Evolutionary conservation across 805 yeast species (phyloP).

Genomic region (Kodamaea nitidulidarum): DNA sequence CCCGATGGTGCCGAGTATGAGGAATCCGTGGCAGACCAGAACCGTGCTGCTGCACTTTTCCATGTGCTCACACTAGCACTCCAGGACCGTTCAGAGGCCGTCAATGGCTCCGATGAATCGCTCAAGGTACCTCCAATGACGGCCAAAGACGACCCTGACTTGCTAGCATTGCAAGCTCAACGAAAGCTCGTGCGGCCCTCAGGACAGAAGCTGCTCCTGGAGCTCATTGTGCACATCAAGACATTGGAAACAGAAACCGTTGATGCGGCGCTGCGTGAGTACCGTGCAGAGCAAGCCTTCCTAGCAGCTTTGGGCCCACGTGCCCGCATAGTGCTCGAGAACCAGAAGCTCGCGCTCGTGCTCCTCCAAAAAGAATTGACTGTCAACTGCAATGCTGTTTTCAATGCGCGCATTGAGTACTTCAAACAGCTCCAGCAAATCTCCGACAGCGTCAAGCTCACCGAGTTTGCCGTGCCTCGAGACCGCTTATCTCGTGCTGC

Average conservation of each 20-base stretch:
- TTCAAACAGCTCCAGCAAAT: slow-evolving; percentile 80
- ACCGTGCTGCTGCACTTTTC: slow-evolving; percentile 55
- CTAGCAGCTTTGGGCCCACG: slow-evolving; percentile 18
- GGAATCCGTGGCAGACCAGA: slow-evolving; percentile 71
- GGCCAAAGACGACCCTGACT: background rate
- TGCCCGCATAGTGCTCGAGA: slow-evolving; percentile 33
- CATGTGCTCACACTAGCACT: slow-evolving; percentile 46
- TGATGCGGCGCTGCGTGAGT: slow-evolving; percentile 11
- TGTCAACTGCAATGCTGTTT: slow-evolving; percentile 56
- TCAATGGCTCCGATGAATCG: slow-evolving; percentile 31
- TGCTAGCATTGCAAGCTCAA: background rate
- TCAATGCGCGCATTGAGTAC: slow-evolving; percentile 77
- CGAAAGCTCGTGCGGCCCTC: slow-evolving; percentile 6
- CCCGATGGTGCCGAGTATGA: slow-evolving; percentile 79
- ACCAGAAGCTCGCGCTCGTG: slow-evolving; percentile 40
- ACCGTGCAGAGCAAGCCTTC: slow-evolving; percentile 18
- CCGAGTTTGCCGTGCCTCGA: slow-evolving; percentile 29
- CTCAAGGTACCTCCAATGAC: too few relatives aligned
- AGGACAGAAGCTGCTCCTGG: slow-evolving; percentile 31
- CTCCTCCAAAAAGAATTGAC: slow-evolving; percentile 46
- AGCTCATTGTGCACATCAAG: slow-evolving; percentile 26
- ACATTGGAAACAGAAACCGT: slow-evolving; percentile 23
- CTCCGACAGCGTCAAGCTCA: slow-evolving; percentile 68
- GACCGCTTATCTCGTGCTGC: slow-evolving; percentile 1
- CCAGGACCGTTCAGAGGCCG: slow-evolving; percentile 26